Base-by-base conservation (phyloP, 345 rosid species). In the Triadica sebifera region DNA sequence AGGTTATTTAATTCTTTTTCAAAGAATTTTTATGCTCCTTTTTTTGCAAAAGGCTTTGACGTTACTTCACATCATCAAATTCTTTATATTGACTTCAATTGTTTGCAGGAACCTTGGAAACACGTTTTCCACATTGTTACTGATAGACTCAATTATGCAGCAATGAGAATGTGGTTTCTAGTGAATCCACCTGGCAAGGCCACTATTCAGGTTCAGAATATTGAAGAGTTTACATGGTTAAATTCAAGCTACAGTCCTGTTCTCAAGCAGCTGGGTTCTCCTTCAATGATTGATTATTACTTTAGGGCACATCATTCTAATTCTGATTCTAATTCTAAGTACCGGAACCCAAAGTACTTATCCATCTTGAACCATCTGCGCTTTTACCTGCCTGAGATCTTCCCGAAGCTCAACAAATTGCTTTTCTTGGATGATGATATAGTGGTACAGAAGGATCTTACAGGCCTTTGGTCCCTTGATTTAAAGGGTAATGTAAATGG, bases 111-210 rank as follows among this genome's bases (percentile, higher is more conserved):
- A 24, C 90, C 99, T 49, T 82, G 88, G 43, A 86, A 89, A 77
- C 98, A 91, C 80, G 97, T 95, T 76, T 91, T 95, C 84, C 99
- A 95, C 85, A 74, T 93, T 56, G 98, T 95, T 70, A 93, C 97
- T 3, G 98, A 95, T 85, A 87, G 86, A 75, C 98, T 95, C 77
- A 95, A 95, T 75, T 93, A 91, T 82, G 98, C 94, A 9, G 97
- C 98, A 66, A 95, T 95, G 99, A 88, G 93, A 80, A 95, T 95
- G 98, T 95, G 99, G 99, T 93, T 95, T 87, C 82, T 95, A 59
- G 83, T 67, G 74, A 90, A 95, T 86, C 92, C 92, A 69, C 97
- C 92, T 0, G 90, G 91, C 55, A 86, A 83, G 76, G 98, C 96
- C 66, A 80, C 94, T 16, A 67, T 93, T 81, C 92, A 95, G 89